phyloP scores from a whole-genome alignment of 2,329 filamentous ascomycete species.

The Huntiella savannae region DNA sequence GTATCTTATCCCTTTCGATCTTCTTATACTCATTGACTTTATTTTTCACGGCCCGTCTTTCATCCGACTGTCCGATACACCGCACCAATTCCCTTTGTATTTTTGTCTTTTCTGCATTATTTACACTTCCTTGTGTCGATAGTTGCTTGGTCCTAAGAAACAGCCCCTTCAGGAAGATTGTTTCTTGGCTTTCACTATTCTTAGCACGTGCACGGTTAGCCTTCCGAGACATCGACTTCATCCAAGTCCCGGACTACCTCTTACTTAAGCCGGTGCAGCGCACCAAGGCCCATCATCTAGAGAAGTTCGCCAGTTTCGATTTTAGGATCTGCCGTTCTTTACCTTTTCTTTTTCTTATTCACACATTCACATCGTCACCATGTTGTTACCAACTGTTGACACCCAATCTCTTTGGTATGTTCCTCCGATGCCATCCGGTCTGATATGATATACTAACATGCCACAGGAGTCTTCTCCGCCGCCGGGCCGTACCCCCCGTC shows the following conservation, averaged over 20 bases:
- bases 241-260: too few species aligned
- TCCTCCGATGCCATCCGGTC: neutral
- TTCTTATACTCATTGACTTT: too few species aligned
- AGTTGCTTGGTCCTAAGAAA: too few species aligned
- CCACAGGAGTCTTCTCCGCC: slow-evolving; percentile 2
- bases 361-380: neutral
- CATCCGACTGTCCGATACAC: too few species aligned
- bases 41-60: too few species aligned
- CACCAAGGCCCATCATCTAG: neutral
- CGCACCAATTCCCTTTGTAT: too few species aligned
- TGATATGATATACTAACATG: neutral
- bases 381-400: slow-evolving; percentile 4
- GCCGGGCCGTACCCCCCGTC: neutral
- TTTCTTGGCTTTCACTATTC: too few species aligned
- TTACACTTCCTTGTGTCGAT: neutral
- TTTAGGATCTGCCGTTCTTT: neutral
- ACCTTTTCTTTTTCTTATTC: neutral
- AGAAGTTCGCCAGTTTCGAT: neutral
- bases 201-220: too few species aligned
- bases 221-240: too few species aligned
- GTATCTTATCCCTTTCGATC: too few species aligned
- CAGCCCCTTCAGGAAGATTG: too few species aligned
- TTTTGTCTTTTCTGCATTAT: neutral
- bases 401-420: slow-evolving; percentile 3
- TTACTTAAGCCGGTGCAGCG: neutral